Base-by-base conservation (phyloP, 495 filamentous ascomycete genomes). In the Aspergillus carlsbadensis region DNA sequence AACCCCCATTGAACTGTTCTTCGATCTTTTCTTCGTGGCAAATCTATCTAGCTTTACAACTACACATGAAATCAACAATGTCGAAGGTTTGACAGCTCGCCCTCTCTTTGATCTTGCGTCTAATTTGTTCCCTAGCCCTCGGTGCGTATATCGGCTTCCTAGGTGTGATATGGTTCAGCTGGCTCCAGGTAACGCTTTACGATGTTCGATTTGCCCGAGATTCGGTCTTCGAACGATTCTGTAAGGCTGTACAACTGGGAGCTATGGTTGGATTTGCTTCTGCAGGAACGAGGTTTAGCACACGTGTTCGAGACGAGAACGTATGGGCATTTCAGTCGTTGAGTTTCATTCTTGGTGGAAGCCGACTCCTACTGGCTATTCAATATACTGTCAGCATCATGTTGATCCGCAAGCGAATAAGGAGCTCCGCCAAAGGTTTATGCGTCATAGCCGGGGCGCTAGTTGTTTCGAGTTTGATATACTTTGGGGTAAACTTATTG, bases 181-280 rank as follows among this genome's bases (percentile, higher is more conserved):
- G 87, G 87, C 72, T 86, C 26, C 83, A 87, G 67, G 82, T 85
- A 24, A 81, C 81, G 11, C 75, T 89, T 18, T 84, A 83, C 66
- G 87, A 90, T 61, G 78, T 89, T 31, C 84, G 87, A 1, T 89
- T 89, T 69, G 81, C 79, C 11, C 69, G 78, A 51, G 87, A 90
- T 64, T 83, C 77, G n/a, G 72, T 88, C 54, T 86, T 84, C 63
- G 84, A 87, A 54, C 76, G 87, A 26, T 60, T 76, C 18, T 85
- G 81, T 67, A 88, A 89, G 65, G 78, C 78, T 7, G 52, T 84
- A 22, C 84, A 88, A 61, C 76, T 90, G 34, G 82, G 74, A 10
- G 76, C 77, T 36, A 87, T 88, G 81, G 75, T 85, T 49, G 83
- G 80, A 6, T 86, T 88, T 61, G 83, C 85, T 3, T 78, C 83